Evolutionary conservation across 148 eudicot genomes (phyloP).

Genomic region (Talinum fruticosum): DNA sequence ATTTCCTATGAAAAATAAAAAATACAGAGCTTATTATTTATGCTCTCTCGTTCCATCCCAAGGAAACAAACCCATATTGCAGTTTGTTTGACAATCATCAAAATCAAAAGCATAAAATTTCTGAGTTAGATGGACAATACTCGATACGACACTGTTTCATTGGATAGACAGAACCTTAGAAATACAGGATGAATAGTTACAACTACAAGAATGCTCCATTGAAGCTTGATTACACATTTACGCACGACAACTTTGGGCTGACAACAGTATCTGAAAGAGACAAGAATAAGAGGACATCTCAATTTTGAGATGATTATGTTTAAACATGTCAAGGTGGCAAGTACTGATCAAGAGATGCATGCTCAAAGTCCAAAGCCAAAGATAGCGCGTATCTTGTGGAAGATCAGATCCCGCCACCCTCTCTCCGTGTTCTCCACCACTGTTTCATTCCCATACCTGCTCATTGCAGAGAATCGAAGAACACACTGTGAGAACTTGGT

Average conservation of each 20-base stretch:
- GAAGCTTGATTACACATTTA: too few relatives aligned
- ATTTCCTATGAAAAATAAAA: too few relatives aligned
- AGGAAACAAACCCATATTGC: too few relatives aligned
- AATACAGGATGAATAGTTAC: background rate
- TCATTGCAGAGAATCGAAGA: background rate
- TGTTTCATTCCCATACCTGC: slow-evolving; percentile 92
- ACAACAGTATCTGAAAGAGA: too few relatives aligned
- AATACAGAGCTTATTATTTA: too few relatives aligned
- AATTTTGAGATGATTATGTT: background rate
- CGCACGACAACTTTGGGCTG: too few relatives aligned
- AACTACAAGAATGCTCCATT: too few relatives aligned
- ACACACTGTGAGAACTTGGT: too few relatives aligned
- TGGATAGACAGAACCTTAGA: background rate
- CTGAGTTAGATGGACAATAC: too few relatives aligned
- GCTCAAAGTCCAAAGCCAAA: slow-evolving; percentile 86
- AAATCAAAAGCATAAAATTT: too few relatives aligned
- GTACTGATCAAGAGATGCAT: background rate
- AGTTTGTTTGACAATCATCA: too few relatives aligned
- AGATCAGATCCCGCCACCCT: slow-evolving; percentile 96
- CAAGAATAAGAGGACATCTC: background rate
- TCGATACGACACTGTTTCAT: background rate
- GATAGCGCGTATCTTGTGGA: slow-evolving; percentile 85
- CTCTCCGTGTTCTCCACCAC: slow-evolving; percentile 98
- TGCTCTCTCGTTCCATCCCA: too few relatives aligned
- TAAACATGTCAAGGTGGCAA: background rate